phyloP scores from a whole-genome alignment of 352 stramenopile genomes.

The Phytopythium kandeliae region DNA sequence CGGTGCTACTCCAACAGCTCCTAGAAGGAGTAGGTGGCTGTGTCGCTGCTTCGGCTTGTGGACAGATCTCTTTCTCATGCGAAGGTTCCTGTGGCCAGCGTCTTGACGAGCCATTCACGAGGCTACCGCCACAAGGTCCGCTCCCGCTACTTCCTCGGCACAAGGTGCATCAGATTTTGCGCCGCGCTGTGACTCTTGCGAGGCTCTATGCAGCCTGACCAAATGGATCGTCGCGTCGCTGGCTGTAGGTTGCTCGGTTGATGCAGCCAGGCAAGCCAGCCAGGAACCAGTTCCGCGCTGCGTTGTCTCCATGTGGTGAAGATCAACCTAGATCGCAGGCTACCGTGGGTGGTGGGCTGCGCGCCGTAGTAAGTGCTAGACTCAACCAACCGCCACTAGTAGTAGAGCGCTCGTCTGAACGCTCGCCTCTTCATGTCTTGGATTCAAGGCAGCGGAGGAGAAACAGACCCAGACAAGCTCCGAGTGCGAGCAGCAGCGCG shows the following conservation, averaged over 20 bases:
- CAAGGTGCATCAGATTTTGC: constrained; percentile 14
- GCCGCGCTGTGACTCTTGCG: no score
- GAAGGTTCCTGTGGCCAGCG: constrained; percentile 20
- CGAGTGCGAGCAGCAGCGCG: constrained; percentile 62
- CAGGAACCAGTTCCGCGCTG: not conserved
- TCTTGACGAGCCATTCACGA: constrained; percentile 50
- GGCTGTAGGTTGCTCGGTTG: not conserved
- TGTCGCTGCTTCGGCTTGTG: not conserved
- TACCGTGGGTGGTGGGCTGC: not conserved
- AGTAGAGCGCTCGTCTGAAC: not conserved
- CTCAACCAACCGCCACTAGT: not conserved
- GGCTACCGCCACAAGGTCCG: constrained; percentile 56
- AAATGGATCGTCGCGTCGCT: not conserved
- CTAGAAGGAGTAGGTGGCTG: constrained; percentile 28
- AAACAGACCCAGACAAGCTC: constrained; percentile 59
- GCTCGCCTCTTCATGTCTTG: no score
- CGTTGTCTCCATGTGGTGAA: not conserved
- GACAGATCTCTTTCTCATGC: not conserved
- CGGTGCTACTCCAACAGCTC: constrained; percentile 47
- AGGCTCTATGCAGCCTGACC: no score
- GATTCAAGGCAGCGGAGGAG: constrained; percentile 22
- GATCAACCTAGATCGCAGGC: not conserved
- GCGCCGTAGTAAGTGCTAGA: not conserved
- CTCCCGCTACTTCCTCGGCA: constrained; percentile 41
- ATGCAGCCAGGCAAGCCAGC: not conserved